Percentiles rank a stretch among this genome's conserved stretches.
These are phyloP conservation scores for Quaeritorhiza haematococci DNA, from an alignment of 371 early-diverging fungal species.

Conservation along the genomic window DNA sequence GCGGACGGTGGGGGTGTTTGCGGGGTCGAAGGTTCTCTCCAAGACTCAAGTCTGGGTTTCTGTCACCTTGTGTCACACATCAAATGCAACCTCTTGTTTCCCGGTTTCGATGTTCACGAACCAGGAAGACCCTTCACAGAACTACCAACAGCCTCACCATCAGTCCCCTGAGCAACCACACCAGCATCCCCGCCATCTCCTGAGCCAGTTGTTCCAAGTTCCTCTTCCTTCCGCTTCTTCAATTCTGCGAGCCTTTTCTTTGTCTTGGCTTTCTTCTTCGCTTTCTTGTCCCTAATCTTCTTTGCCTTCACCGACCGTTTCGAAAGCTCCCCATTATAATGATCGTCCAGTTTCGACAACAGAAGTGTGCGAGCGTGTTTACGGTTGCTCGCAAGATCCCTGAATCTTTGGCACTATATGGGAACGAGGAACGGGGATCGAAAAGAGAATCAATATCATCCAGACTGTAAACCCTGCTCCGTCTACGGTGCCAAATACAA, in stretches of 20 bases:
- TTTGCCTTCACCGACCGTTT: slow-evolving; percentile 9
- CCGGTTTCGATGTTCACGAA: no score
- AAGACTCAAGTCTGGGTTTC: no score
- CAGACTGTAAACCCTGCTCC: no score
- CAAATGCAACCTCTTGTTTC: no score
- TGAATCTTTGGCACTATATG: slow-evolving; percentile 29
- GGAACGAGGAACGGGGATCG: not conserved
- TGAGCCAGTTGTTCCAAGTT: not conserved
- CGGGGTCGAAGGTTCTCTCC: no score
- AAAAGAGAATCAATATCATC: not conserved
- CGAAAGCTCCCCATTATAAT: slow-evolving; percentile 21
- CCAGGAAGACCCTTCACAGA: no score
- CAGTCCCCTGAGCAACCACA: no score
- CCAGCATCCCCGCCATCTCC: no score
- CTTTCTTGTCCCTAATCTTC: slow-evolving; percentile 10
- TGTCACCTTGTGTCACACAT: no score
- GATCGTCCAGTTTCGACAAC: slow-evolving; percentile 24
- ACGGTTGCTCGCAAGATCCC: slow-evolving; percentile 30
- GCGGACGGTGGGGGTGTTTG: no score
- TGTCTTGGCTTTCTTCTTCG: slow-evolving; percentile 8
- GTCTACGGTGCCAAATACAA: no score
- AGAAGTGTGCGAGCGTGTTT: slow-evolving; percentile 40
- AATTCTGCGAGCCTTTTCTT: slow-evolving; percentile 12
- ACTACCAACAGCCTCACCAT: no score
- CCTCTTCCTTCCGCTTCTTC: not conserved